Evolutionary conservation across 73 alveolate species (phyloP), one percentile per base, ranked within the genome.

Genomic region (Uronychia binucleata): DNA sequence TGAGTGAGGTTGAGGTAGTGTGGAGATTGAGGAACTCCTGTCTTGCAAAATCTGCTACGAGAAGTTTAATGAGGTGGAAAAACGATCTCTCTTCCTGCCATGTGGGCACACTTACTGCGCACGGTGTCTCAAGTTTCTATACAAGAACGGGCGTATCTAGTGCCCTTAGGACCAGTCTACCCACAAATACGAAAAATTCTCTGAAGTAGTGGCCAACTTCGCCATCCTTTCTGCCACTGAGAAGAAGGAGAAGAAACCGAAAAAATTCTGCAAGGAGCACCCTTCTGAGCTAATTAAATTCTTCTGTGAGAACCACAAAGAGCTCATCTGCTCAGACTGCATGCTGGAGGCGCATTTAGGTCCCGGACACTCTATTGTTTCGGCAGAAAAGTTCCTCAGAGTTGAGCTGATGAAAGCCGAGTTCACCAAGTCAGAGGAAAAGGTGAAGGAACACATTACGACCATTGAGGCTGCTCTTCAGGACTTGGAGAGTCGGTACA

Each of bases 91-190:
- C 27, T 90, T 86, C 0, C 86, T 87, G 0, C 93, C 93, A n/a
- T 90, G 96, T 78, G 96, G 96, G 8, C 96, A 90, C 80, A 86
- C 91, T 14, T 90, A 86, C 78, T 90, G 96, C 86, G 57, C 35
- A 81, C 86, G 77, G 33, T 90, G 96, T 34, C 35, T 80, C 26
- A 59, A 57, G 80, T 33, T 84, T 57, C 58, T 80, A 57, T 33
- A 33, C 74, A 77, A 80, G 31, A 57, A 81, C 32, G 1, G 29
- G 1, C 34, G 27, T 19, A 86, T 87, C 1, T 27, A 67, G 34
- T 90, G 96, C 83, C 96, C 96, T 28, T 34, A 57, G 30, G 96
- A 90, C 57, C 87, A 86, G 34, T 33, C 28, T 34, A 84, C n/a
- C 26, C 86, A 85, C 28, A 34, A 74, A 30, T 85, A 30, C 32